Base-by-base conservation (phyloP, 176 grass and related monocot species). In the Ensete ventricosum region DNA sequence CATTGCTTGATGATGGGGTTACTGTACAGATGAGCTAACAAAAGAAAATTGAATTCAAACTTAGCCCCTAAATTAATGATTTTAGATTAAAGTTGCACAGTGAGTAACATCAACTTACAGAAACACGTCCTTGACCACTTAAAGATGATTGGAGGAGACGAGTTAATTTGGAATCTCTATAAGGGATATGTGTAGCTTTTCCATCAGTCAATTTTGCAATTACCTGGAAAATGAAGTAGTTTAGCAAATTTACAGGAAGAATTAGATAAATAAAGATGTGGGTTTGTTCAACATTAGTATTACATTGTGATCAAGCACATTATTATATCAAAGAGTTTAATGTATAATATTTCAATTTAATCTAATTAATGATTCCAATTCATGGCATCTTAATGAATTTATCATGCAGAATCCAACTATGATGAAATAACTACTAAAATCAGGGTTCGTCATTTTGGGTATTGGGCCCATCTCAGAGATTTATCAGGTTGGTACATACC, bases 81-180 rank as follows among this genome's bases (percentile, higher is more conserved):
- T 17, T 70, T 48, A 25, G 2, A 2, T 51, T 2, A 70, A 70
- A 70, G 50, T 20, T 25, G 13, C 49, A 76, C n/a, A 43, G 34
- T 43, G 4, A 9, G 23, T 65, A 49, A 64, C 12, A 22, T 53
- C 62, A 84, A 76, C 88, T 89, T 86, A 99, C 96, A 65, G 96
- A 99, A 86, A 99, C 83, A 64, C 96, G 96, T 14, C 96, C 96
- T 91, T 99, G 96, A 82, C 96, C 96, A 64, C 96, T 99, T 79
- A 99, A 89, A 25, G 96, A 99, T 29, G 91, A 99, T 79, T 99
- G 96, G 81, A 99, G 96, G 75, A 99, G 73, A 14, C 96, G 84
- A 62, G 96, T 99, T 81, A 99, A 78, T 86, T 99, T 99, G 76
- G 96, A 99, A 89, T 99, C 91, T 84, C 96, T 83, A 73, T 84